Evolutionary conservation across 192 early-diverging fungal species (phyloP).

Genomic region (Rhizoclosmatium sp.): DNA sequence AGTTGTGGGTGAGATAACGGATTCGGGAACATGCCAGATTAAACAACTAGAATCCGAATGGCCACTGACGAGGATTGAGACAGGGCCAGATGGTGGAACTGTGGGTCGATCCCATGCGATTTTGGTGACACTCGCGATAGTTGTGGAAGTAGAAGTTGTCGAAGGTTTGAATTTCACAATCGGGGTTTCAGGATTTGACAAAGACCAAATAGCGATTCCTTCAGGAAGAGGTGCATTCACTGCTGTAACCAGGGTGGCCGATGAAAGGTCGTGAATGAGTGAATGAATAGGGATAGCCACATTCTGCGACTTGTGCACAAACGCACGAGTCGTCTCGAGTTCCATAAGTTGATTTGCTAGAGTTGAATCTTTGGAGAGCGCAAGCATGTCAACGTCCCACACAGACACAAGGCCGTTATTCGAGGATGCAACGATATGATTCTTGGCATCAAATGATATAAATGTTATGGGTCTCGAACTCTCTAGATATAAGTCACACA

Average conservation of each 20-base stretch:
- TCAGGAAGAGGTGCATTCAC: slow-evolving; percentile 2
- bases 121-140: slow-evolving; percentile 7
- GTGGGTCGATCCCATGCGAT: slow-evolving; percentile 29
- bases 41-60: slow-evolving; percentile 9
- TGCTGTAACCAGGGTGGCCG: background rate
- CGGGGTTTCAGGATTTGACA: background rate
- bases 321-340: background rate
- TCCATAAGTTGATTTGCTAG: background rate
- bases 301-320: slow-evolving; percentile 3
- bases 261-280: slow-evolving; percentile 13
- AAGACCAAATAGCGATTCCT: background rate
- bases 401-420: slow-evolving; percentile 1
- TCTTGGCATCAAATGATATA: slow-evolving; percentile 29
- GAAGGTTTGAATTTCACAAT: background rate
- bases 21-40: slow-evolving; percentile 33
- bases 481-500: slow-evolving; percentile 4
- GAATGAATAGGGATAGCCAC: slow-evolving; percentile 10
- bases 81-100: background rate
- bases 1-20: background rate
- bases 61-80: slow-evolving; percentile 20
- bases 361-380: slow-evolving; percentile 1
- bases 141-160: too few relatives aligned
- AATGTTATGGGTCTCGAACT: background rate
- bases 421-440: slow-evolving; percentile 21
- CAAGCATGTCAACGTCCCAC: slow-evolving; percentile 20